phyloP scores from a whole-genome alignment of 352 stramenopile species.

The Phytophthora idaei region DNA sequence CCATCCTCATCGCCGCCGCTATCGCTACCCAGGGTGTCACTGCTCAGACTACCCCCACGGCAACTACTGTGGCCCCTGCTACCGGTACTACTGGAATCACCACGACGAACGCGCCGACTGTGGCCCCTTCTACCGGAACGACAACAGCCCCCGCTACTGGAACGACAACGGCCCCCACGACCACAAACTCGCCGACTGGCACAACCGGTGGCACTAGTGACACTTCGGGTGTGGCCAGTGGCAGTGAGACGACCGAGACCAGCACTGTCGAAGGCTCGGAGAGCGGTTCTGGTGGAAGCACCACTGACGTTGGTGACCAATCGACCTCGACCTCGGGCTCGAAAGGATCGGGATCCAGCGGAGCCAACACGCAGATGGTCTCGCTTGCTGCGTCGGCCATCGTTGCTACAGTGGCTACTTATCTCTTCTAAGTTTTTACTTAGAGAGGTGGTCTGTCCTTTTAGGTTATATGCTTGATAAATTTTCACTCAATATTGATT shows the following conservation, averaged over 20 bases:
- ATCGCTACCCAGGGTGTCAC: constrained; percentile 23
- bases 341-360: constrained; percentile 7
- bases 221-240: not conserved
- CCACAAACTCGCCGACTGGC: not conserved
- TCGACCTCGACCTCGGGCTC: constrained; percentile 7
- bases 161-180: not conserved
- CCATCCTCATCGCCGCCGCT: constrained; percentile 26
- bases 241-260: not conserved
- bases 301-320: constrained; percentile 21
- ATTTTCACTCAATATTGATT: constrained; percentile 28
- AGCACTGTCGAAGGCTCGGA: not conserved
- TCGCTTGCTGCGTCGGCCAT: constrained; percentile 22
- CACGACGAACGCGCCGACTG: not conserved
- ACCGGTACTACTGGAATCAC: not conserved
- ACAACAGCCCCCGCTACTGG: constrained; percentile 2
- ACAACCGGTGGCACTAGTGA: not conserved
- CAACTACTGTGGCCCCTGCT: not conserved
- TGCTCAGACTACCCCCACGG: not conserved
- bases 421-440: not conserved
- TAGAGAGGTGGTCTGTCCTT: not conserved
- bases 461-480: constrained; percentile 40
- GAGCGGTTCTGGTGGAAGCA: constrained; percentile 21
- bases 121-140: not conserved
- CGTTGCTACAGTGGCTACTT: constrained; percentile 16
- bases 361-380: constrained; percentile 25